A percentile compares a stretch with the other conserved stretches of the same genome.
Conservation (phyloP, 768 basidiomycete species). For the Lactarius psammicola region DNA sequence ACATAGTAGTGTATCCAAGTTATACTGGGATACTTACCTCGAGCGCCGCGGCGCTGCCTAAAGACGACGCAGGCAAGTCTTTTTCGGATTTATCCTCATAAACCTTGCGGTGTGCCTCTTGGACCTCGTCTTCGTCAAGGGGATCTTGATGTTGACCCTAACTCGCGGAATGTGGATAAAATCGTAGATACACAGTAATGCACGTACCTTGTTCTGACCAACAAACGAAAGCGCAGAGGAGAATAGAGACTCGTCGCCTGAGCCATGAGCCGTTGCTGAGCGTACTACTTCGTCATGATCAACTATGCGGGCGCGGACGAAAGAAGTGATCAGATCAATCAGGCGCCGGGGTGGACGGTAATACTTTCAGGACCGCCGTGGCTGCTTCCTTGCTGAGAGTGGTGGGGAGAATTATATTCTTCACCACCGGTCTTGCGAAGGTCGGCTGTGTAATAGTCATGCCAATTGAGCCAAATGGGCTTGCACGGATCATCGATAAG, state of each 20-base stretch:
- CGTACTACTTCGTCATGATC: constrained; percentile 60
- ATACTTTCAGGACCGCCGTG: constrained; percentile 30
- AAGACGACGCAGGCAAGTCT: constrained; percentile 54
- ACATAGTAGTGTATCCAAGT: background rate
- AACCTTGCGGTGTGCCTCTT: constrained; percentile 57
- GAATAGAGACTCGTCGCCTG: constrained; percentile 58
- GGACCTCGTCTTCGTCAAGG: constrained; percentile 64
- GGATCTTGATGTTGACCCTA: constrained; percentile 56
- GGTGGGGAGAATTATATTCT: constrained; percentile 58
- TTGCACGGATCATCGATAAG: background rate
- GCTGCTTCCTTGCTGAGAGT: constrained; percentile 33
- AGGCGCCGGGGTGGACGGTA: constrained; percentile 14
- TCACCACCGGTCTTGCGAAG: constrained; percentile 56
- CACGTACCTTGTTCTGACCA: constrained; percentile 50
- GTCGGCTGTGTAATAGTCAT: constrained; percentile 16
- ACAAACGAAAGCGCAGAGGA: constrained; percentile 53
- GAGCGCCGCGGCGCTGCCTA: constrained; percentile 78
- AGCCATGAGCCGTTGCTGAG: constrained; percentile 53
- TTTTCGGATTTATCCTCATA: constrained; percentile 54
- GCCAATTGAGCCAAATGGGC: constrained; percentile 17
- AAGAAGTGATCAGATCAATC: constrained; percentile 13
- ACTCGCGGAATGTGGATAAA: constrained; percentile 12
- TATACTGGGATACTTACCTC: constrained; percentile 45
- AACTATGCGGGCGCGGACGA: constrained; percentile 42
- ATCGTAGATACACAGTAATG: background rate